These are phyloP conservation scores for Ormosia emarginata DNA, from an alignment of 306 rosid genomes.

Conservation along the genomic window DNA sequence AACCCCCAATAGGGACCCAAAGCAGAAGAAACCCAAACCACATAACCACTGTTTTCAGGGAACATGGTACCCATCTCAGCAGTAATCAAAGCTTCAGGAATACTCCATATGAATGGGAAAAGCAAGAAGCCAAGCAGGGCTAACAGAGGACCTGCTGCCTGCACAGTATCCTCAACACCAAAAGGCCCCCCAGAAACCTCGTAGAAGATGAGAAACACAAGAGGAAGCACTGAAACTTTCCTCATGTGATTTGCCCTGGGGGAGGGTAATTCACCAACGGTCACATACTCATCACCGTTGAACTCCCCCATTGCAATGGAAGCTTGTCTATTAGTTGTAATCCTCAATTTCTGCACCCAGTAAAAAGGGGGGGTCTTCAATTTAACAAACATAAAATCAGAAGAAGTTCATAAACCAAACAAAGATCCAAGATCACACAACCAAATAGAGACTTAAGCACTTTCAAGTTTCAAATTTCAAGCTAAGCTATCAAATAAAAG, in stretches of 20 bases:
- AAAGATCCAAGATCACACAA: background rate
- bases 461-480: background rate
- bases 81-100: constrained; percentile 88
- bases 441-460: background rate
- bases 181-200: constrained; percentile 98
- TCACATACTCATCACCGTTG: constrained; percentile 32
- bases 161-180: constrained; percentile 82
- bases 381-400: background rate
- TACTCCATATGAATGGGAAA: constrained; percentile 88
- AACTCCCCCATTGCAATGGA: constrained; percentile 52
- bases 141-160: constrained; percentile 88
- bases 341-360: constrained; percentile 57
- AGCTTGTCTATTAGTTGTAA: constrained; percentile 37
- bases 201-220: constrained; percentile 87
- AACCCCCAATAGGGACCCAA: constrained; percentile 93
- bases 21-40: constrained; percentile 89
- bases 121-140: constrained; percentile 77
- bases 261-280: constrained; percentile 50
- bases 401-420: background rate
- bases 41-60: constrained; percentile 91
- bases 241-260: constrained; percentile 37
- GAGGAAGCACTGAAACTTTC: constrained; percentile 75
- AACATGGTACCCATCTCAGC: constrained; percentile 98
- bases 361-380: background rate
- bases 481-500: background rate